phyloP scores from a whole-genome alignment of 345 rosid genomes.

The Firmiana major region DNA sequence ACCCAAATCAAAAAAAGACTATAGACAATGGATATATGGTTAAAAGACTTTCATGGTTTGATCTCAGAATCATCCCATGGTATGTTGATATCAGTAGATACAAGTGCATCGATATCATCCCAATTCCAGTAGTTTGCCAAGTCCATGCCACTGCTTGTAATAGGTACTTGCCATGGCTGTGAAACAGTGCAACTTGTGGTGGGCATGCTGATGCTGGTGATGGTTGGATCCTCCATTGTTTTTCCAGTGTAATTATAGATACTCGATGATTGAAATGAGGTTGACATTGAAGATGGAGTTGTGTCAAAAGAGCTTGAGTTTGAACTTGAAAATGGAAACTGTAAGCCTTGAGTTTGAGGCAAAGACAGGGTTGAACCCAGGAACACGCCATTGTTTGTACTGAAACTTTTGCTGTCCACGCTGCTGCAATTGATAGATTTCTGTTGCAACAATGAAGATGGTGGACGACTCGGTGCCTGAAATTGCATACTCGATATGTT shows the following conservation, averaged over 20 bases:
- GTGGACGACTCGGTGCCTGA: conserved; percentile 21
- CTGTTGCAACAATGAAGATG: conserved; percentile 23
- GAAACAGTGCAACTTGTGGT: conserved; percentile 13
- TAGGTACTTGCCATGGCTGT: conserved; percentile 30
- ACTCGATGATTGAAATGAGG: conserved; percentile 26
- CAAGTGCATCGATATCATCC: conserved; percentile 51
- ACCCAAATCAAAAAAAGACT: background rate
- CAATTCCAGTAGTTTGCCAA: conserved; percentile 47
- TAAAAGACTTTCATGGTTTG: conserved; percentile 37
- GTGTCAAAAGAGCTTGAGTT: conserved; percentile 26
- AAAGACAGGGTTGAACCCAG: conserved; percentile 12
- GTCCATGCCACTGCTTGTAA: conserved; percentile 25
- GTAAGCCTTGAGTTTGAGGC: conserved; percentile 25
- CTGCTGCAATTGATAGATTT: conserved; percentile 16
- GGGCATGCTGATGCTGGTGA: conserved; percentile 23
- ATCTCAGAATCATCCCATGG: conserved; percentile 50
- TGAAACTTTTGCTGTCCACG: conserved; percentile 13
- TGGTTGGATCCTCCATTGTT: conserved; percentile 29
- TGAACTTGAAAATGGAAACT: conserved; percentile 20
- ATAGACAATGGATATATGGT: background rate
- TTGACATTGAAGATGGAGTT: conserved; percentile 22
- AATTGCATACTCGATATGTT: conserved; percentile 17
- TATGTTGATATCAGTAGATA: conserved; percentile 37
- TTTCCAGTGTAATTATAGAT: conserved; percentile 15
- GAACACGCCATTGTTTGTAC: conserved; percentile 3